Evolutionary conservation across 2,329 filamentous ascomycete species (phyloP), one percentile per base, ranked within the genome.

Genomic region (Exophiala calicioides): DNA sequence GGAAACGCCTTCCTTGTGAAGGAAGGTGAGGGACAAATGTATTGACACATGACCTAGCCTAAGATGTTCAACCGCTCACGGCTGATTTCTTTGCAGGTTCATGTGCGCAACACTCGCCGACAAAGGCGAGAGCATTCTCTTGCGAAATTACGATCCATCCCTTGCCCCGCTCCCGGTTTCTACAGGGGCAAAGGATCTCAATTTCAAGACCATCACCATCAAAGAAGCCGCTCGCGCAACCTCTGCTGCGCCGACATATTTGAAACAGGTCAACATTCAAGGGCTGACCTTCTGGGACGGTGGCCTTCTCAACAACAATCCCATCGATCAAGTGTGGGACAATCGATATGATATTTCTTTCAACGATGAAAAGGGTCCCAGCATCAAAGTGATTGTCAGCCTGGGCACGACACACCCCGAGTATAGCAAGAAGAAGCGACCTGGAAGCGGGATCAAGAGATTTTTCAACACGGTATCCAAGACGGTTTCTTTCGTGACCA

Each of bases 281-380:
- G 50, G 38, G 9, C 31, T 53, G 21, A 40, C 45, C n/a, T 56
- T 53, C 37, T 53, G 50, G 50, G 47, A 53, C 18, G 50, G 53
- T 3, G 53, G 53, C n/a, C 44, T 53, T 7, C 43, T 56, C 35
- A 56, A 56, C 50, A 56, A 56, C 29, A 56, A 53, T 27, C 53
- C 53, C 3, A 52, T 56, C 23, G 43, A 49, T 27, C 50, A 53
- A 24, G 50, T 51, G 6, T 53, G 53, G 53, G 47, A 56, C 37
- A 50, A 35, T 15, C 27, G 50, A 34, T 44, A 34, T 29, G 53
- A 56, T 30, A 40, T 53, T 15, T 44, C 44, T 10, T 9, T 31
- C 12, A 19, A 36, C 12, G 37, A 41, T 38, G 35, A 20, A 24
- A 23, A 27, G 9, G 36, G 24, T 21, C 53, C 53, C 6, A 24